These are phyloP conservation scores for Oemleria cerasiformis DNA, from an alignment of 306 rosid genomes.

Conservation along the genomic window DNA sequence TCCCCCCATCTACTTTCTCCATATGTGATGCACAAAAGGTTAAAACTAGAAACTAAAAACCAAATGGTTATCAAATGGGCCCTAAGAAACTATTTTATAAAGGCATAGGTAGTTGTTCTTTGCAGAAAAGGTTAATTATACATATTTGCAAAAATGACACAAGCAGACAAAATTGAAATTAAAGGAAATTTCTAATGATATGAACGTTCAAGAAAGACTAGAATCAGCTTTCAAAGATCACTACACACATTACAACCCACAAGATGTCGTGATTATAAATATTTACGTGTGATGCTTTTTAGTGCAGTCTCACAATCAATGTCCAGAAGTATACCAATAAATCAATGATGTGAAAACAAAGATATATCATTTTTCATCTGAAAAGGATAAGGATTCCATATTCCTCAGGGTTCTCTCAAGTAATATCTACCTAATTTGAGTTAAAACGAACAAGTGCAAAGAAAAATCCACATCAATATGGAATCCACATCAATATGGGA, in stretches of 20 bases:
- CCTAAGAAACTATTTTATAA: not conserved
- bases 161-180: not conserved
- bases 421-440: not conserved
- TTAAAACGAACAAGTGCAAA: not conserved
- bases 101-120: not conserved
- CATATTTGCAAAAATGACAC: slow-evolving; percentile 9
- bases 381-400: not conserved
- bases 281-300: not conserved
- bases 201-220: not conserved
- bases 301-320: not conserved
- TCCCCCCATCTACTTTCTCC: no score
- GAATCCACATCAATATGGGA: not conserved
- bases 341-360: not conserved
- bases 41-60: no score
- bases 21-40: no score
- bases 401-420: not conserved
- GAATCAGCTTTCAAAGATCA: not conserved
- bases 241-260: not conserved
- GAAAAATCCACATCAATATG: not conserved
- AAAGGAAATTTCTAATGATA: slow-evolving; percentile 4
- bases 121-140: not conserved
- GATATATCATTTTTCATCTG: not conserved
- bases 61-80: no score
- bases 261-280: not conserved
- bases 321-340: not conserved